A percentile compares a stretch with the other conserved stretches of the same genome.
Evolutionary conservation across 179 eudicot genomes (phyloP).

Genomic region (Gypsophila paniculata): DNA sequence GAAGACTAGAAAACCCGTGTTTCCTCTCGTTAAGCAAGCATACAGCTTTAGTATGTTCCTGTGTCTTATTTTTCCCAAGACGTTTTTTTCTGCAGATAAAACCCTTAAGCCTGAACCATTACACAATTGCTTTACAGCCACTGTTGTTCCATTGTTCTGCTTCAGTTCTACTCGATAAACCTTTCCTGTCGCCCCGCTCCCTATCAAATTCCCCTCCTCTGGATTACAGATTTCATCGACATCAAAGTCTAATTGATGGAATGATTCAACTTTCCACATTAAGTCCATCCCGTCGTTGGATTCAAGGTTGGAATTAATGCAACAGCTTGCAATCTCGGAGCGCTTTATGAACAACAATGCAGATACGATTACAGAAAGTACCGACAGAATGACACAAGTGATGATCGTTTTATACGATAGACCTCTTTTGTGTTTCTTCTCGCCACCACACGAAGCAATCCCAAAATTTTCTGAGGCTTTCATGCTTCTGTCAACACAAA

Average conservation of each 20-base stretch:
- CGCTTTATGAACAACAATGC: constrained; percentile 51
- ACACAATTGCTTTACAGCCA: constrained; percentile 75
- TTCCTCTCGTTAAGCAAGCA: constrained; percentile 60
- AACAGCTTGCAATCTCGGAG: constrained; percentile 33
- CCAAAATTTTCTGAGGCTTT: constrained; percentile 25
- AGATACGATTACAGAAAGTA: constrained; percentile 39
- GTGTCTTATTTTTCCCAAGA: constrained; percentile 74
- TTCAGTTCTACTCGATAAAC: constrained; percentile 74
- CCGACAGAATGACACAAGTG: constrained; percentile 41
- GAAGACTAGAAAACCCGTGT: constrained; percentile 59
- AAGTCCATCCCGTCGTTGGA: constrained; percentile 30
- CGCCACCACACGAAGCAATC: constrained; percentile 37
- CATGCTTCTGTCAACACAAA: constrained; percentile 50
- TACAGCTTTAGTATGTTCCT: constrained; percentile 73
- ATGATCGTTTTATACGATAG: constrained; percentile 31
- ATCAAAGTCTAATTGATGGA: constrained; percentile 63
- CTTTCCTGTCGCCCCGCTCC: constrained; percentile 76
- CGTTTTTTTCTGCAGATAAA: constrained; percentile 59
- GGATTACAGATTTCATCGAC: constrained; percentile 58
- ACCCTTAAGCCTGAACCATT: constrained; percentile 42
- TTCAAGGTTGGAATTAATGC: constrained; percentile 24
- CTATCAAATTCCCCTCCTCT: constrained; percentile 61
- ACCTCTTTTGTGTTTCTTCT: constrained; percentile 24
- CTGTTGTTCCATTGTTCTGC: constrained; percentile 45
- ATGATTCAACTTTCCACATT: constrained; percentile 74